Evolutionary conservation across 164 flowering plant species (phyloP), one percentile per base, ranked within the genome.

Genomic region (Echeveria elegans): DNA sequence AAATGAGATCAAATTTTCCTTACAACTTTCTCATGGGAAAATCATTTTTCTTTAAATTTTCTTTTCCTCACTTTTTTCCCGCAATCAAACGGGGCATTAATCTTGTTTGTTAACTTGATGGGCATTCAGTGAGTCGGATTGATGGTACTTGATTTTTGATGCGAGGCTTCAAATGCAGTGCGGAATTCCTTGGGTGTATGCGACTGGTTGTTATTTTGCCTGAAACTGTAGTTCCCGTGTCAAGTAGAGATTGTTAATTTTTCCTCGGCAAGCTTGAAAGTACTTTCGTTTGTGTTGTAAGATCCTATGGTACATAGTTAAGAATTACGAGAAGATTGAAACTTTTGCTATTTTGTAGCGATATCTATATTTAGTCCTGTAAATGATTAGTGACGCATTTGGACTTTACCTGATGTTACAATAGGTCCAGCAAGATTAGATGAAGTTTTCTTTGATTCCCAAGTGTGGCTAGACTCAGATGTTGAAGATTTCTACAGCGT

Each of bases 401-500:
- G 61, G 32, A 56, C 29, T 26, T 56, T 52, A 8, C 1, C 28
- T 3, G 19, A 26, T 56, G 19, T 11, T 28, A 3, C 18, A 56
- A 11, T 19, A 56, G 61, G 61, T 28, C 32, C 61, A 26, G 61
- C 61, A 1, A 56, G 61, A 11, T 56, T 56, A 37, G 76, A 76
- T 16, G 79, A 74, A 34, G 64, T 68, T 9, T 76, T 72, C 56
- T 70, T 76, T 61, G 79, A 76, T 48, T 70, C 82, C 11, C 65
- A 74, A 0, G 45, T 64, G 63, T 70, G 79, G 75, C 41, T 74
- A 18, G 82, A 79, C 15, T 79, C 82, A 41, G 82, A 79, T 40
- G 63, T 66, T 40, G 82, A 79, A 29, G 79, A 79, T 68, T 79
- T 45, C 65, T 64, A 72, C 67, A 79, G 79, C 62, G 72, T 76